phyloP scores from a whole-genome alignment of 1,139 yeast genomes.

The Blastobotrys illinoisensis region DNA sequence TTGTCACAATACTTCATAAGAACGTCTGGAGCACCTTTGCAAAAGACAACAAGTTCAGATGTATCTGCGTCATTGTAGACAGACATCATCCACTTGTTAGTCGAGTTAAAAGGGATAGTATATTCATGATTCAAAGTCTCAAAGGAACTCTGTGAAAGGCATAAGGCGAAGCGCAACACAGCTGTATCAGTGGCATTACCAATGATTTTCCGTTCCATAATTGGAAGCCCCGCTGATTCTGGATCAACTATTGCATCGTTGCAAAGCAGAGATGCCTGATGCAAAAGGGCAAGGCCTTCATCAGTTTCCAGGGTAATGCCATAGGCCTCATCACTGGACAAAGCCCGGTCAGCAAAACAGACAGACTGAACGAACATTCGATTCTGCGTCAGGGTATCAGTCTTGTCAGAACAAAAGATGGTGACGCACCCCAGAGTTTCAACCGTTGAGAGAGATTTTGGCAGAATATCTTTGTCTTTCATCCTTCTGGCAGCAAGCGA shows the following conservation, averaged over 20 bases:
- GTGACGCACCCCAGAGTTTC: constrained; percentile 36
- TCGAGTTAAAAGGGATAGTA: constrained; percentile 42
- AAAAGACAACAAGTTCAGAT: constrained; percentile 13
- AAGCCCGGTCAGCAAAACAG: neutral
- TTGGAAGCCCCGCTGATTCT: constrained; percentile 1
- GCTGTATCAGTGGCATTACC: constrained; percentile 52
- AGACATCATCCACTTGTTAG: constrained; percentile 44
- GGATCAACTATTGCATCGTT: constrained; percentile 36
- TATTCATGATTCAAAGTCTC: constrained; percentile 7
- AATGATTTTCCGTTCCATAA: constrained; percentile 20
- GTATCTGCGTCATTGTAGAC: constrained; percentile 8
- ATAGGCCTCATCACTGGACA: neutral
- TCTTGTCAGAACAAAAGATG: constrained; percentile 67
- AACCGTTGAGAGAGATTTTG: constrained; percentile 51
- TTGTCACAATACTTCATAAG: constrained; percentile 39
- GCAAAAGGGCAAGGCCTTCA: constrained; percentile 10
- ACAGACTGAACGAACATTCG: constrained; percentile 28
- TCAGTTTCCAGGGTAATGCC: constrained; percentile 50
- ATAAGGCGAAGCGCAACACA: constrained; percentile 36
- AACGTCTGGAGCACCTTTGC: constrained; percentile 53
- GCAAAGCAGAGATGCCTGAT: constrained; percentile 32
- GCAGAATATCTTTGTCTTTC: constrained; percentile 43
- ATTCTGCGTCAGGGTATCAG: constrained; percentile 58
- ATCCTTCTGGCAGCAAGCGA: constrained; percentile 46
- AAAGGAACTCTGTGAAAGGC: neutral